Conservation (phyloP, 1,284 basidiomycete species). For the Austroboletus niveus region DNA sequence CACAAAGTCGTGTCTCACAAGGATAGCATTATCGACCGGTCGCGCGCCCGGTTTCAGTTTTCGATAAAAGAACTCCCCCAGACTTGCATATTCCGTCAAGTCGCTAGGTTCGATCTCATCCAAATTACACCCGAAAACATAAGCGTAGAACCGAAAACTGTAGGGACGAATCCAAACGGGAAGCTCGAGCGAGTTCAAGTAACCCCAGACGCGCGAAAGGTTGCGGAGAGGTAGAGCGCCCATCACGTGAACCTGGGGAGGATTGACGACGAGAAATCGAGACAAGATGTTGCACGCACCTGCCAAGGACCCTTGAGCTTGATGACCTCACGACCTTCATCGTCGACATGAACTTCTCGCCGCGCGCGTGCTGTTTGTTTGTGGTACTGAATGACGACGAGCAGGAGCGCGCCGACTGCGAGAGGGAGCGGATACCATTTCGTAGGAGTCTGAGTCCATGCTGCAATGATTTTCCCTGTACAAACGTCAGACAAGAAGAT, state of each 20-base stretch:
- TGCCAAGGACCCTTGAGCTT: conserved; percentile 93
- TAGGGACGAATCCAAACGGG: conserved; percentile 93
- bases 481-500: conserved; percentile 5
- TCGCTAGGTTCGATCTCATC: conserved; percentile 86
- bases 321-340: conserved; percentile 68
- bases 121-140: conserved; percentile 90
- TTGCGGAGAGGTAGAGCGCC: conserved; percentile 93
- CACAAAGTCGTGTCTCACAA: conserved; percentile 50
- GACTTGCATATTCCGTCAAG: conserved; percentile 74
- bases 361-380: conserved; percentile 51
- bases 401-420: conserved; percentile 85
- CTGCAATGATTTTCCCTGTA: conserved; percentile 54
- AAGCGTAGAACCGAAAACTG: conserved; percentile 84
- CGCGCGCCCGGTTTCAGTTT: conserved; percentile 81
- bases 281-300: conserved; percentile 48
- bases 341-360: conserved; percentile 71
- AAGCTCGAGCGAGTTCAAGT: conserved; percentile 87
- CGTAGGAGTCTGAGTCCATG: conserved; percentile 88
- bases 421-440: conserved; percentile 96
- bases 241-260: conserved; percentile 83
- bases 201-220: conserved; percentile 95
- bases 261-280: conserved; percentile 1
- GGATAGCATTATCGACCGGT: conserved; percentile 74
- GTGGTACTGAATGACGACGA: conserved; percentile 81
- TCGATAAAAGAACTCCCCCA: conserved; percentile 96